Evolutionary conservation across 75 land plant species (phyloP).

Genomic region (Pinus taeda): DNA sequence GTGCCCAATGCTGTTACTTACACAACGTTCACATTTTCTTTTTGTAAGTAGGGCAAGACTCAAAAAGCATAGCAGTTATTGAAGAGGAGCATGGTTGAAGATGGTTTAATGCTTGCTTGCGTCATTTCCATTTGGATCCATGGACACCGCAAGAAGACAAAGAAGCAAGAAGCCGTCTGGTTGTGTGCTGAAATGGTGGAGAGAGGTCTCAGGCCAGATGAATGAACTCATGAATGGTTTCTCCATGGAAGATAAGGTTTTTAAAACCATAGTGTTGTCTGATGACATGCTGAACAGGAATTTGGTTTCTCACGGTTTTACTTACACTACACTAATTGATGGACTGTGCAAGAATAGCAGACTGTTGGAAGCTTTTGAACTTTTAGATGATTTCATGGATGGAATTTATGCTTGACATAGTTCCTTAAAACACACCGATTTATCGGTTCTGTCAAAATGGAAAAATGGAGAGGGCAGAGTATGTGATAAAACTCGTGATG

Average conservation of each 20-base stretch:
- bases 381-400: conserved; percentile 44
- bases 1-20: conserved; percentile 49
- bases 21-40: conserved; percentile 36
- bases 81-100: conserved; percentile 45
- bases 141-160: conserved; percentile 55
- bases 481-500: conserved; percentile 39
- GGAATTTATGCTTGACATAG: conserved; percentile 30
- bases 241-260: conserved; percentile 36
- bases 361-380: conserved; percentile 40
- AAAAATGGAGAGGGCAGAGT: conserved; percentile 29
- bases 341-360: conserved; percentile 42
- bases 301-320: conserved; percentile 39
- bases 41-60: conserved; percentile 43
- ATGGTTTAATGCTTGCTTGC: conserved; percentile 55
- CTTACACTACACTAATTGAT: conserved; percentile 58
- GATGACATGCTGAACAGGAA: conserved; percentile 48
- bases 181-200: conserved; percentile 60
- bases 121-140: conserved; percentile 69
- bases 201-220: conserved; percentile 31
- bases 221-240: conserved; percentile 51
- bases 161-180: conserved; percentile 52
- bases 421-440: conserved; percentile 46
- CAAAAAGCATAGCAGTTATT: conserved; percentile 45
- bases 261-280: conserved; percentile 30
- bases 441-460: conserved; percentile 43